A percentile compares a stretch with the other conserved stretches of the same genome.
These are phyloP conservation scores for Zalaria obscura DNA, from an alignment of 2,329 filamentous ascomycete species.

Conservation along the genomic window DNA sequence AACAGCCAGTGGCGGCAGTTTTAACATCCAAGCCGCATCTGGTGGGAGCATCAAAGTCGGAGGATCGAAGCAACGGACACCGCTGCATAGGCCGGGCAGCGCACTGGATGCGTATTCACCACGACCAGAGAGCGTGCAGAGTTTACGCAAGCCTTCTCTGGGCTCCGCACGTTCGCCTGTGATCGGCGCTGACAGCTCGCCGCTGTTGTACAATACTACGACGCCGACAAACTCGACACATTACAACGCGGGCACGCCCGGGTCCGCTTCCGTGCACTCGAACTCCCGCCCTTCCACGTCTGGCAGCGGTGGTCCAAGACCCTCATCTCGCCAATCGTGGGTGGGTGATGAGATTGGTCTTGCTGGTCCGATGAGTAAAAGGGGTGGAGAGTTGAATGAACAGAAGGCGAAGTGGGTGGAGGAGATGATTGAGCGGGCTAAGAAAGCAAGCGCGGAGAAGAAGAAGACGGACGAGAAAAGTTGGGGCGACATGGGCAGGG, in stretches of 20 bases:
- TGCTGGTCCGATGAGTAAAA: slow-evolving; percentile 51
- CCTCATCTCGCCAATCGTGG: slow-evolving; percentile 19
- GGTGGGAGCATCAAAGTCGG: slow-evolving; percentile 1
- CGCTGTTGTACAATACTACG: not conserved
- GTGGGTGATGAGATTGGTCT: slow-evolving; percentile 42
- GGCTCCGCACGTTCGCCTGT: not conserved
- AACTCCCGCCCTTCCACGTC: slow-evolving; percentile 7
- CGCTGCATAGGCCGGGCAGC: slow-evolving; percentile 3
- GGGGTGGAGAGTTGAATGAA: slow-evolving; percentile 32
- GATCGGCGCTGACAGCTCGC: not conserved
- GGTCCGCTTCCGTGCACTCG: not conserved
- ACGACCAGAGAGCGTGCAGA: slow-evolving; percentile 5
- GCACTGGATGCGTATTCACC: slow-evolving; percentile 1
- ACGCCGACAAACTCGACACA: not conserved
- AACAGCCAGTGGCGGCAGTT: slow-evolving; percentile 38
- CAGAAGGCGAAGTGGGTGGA: slow-evolving; percentile 71
- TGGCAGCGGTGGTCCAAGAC: slow-evolving; percentile 8
- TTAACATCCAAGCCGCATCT: slow-evolving; percentile 37
- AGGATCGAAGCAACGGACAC: not conserved
- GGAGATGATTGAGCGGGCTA: slow-evolving; percentile 67
- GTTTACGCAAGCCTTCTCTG: not conserved
- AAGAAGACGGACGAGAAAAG: slow-evolving; percentile 20
- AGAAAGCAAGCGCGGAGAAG: slow-evolving; percentile 44
- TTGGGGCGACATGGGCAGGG: slow-evolving; percentile 58
- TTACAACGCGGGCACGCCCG: not conserved